Percentiles rank a stretch among this genome's conserved stretches.
phyloP scores from a whole-genome alignment of 495 filamentous ascomycete species.

The Patellaria atrata region DNA sequence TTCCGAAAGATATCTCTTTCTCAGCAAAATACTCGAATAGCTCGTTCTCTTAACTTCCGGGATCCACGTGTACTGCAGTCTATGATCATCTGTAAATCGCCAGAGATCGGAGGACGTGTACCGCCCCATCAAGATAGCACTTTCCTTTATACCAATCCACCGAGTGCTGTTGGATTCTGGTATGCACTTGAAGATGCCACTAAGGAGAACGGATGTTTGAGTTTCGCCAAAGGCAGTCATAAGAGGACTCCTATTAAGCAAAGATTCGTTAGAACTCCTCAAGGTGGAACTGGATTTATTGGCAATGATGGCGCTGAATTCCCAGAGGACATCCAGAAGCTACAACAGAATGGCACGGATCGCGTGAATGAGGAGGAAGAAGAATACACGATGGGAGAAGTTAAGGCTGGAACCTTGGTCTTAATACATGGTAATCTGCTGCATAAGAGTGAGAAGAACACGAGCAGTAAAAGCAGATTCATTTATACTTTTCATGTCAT shows the following conservation, averaged over 20 bases:
- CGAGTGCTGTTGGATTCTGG: conserved; percentile 86
- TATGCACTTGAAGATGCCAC: conserved; percentile 90
- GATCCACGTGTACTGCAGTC: conserved; percentile 73
- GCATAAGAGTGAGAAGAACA: conserved; percentile 91
- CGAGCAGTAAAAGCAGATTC: conserved; percentile 68
- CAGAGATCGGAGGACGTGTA: conserved; percentile 82
- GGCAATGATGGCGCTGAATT: conserved; percentile 33
- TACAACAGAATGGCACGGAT: conserved; percentile 9
- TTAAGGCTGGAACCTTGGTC: conserved; percentile 78
- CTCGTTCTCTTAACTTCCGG: conserved; percentile 51
- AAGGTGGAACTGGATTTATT: conserved; percentile 42
- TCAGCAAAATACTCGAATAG: conserved; percentile 46
- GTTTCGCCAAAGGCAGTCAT: conserved; percentile 71
- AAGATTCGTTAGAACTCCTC: conserved; percentile 56
- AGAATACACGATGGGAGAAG: conserved; percentile 56
- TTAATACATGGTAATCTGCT: conserved; percentile 92
- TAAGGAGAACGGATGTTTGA: conserved; percentile 69
- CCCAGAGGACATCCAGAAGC: conserved; percentile 31
- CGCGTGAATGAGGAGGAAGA: conserved; percentile 29
- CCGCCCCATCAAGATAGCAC: conserved; percentile 80
- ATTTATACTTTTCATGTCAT: conserved; percentile 98
- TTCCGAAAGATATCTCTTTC: conserved; percentile 51
- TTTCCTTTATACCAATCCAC: conserved; percentile 85
- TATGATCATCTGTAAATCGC: conserved; percentile 98
- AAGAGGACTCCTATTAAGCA: conserved; percentile 45